Conservation (phyloP, 352 stramenopile genomes). For the Phytophthora fragariae region DNA sequence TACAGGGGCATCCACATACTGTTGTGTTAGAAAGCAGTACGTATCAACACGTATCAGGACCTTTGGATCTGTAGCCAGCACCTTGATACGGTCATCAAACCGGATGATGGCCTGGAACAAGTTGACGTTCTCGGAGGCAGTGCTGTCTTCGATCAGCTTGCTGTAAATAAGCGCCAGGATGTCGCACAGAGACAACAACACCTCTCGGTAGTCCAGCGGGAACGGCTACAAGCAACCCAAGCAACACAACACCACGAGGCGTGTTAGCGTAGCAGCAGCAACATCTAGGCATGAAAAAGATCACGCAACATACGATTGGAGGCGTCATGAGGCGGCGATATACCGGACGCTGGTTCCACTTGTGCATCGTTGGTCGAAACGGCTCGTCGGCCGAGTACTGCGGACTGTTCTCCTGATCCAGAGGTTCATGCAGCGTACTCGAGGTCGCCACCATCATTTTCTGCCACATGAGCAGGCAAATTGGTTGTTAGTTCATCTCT, state of each 20-base stretch:
- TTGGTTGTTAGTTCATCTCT: not conserved
- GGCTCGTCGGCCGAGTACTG: conserved; percentile 61
- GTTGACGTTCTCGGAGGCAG: conserved; percentile 72
- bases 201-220: conserved; percentile 80
- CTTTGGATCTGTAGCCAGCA: conserved; percentile 17
- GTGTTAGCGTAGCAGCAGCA: not conserved
- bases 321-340: conserved; percentile 78
- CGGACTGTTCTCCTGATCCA: conserved; percentile 45
- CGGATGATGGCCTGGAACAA: conserved; percentile 82
- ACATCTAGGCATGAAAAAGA: not conserved
- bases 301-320: conserved; percentile 60
- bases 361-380: conserved; percentile 74
- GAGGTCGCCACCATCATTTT: conserved; percentile 89
- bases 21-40: not conserved
- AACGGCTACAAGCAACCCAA: conserved; percentile 59
- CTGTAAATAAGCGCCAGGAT: conserved; percentile 86
- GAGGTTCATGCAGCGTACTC: conserved; percentile 66
- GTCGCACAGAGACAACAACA: conserved; percentile 84
- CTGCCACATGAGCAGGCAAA: conserved; percentile 27
- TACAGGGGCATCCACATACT: conserved; percentile 17
- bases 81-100: conserved; percentile 87
- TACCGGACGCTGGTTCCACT: conserved; percentile 86
- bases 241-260: conserved; percentile 10
- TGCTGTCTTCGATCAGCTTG: conserved; percentile 83
- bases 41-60: not conserved